These are phyloP conservation scores for Plectosphaerella plurivora DNA, from an alignment of 2,329 filamentous ascomycete species.

Conservation along the genomic window DNA sequence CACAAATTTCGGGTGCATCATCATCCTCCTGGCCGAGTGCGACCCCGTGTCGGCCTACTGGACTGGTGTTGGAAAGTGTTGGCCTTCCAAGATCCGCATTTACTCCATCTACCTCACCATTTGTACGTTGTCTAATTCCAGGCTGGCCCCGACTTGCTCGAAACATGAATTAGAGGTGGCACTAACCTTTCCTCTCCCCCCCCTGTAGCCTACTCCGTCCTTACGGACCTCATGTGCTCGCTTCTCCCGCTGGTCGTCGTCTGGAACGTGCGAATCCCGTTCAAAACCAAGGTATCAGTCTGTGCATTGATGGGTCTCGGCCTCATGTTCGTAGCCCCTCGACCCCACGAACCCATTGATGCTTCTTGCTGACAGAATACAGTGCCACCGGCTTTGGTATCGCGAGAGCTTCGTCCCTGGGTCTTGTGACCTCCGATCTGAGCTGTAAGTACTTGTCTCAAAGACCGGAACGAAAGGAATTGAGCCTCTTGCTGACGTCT, in stretches of 20 bases:
- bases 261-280: conserved; percentile 24
- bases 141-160: not conserved
- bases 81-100: conserved; percentile 24
- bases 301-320: conserved; percentile 28
- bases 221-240: conserved; percentile 19
- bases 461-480: no score
- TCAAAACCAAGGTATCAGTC: conserved; percentile 22
- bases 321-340: conserved; percentile 11
- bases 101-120: conserved; percentile 28
- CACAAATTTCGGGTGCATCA: conserved; percentile 23
- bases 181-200: no score
- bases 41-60: conserved; percentile 23
- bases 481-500: not conserved
- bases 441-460: conserved; percentile 22
- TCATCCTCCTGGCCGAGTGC: conserved; percentile 27
- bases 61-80: conserved; percentile 22
- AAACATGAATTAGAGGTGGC: no score
- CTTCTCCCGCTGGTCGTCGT: conserved; percentile 24
- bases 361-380: not conserved
- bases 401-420: conserved; percentile 16
- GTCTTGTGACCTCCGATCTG: conserved; percentile 15
- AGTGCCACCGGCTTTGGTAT: conserved; percentile 21
- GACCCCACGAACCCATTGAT: not conserved
- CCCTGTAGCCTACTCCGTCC: conserved; percentile 20
- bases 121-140: conserved; percentile 6